These are phyloP conservation scores for Pseudogymnoascus sp. DNA, from an alignment of 2,329 filamentous ascomycete species.

Conservation along the genomic window DNA sequence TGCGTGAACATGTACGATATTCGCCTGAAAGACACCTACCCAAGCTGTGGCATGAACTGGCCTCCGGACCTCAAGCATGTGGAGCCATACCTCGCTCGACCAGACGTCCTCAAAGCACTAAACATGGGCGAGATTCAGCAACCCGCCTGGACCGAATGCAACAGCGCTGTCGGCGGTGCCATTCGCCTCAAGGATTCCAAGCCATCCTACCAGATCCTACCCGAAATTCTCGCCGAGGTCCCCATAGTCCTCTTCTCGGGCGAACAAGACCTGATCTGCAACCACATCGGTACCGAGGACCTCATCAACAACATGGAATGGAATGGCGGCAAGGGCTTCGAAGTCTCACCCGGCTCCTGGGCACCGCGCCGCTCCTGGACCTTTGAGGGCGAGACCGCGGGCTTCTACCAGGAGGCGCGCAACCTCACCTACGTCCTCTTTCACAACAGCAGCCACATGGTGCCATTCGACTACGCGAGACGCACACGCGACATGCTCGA, in stretches of 20 bases:
- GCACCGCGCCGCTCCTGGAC: constrained; percentile 91
- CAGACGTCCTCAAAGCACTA: constrained; percentile 72
- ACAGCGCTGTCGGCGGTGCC: constrained; percentile 62
- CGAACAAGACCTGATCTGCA: constrained; percentile 91
- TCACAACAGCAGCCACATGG: constrained; percentile 96
- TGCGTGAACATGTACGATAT: constrained; percentile 98
- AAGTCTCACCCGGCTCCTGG: constrained; percentile 76
- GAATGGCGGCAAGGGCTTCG: constrained; percentile 88
- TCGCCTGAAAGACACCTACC: constrained; percentile 69
- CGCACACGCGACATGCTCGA: constrained; percentile 93
- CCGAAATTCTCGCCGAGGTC: constrained; percentile 67
- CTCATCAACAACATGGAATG: constrained; percentile 85
- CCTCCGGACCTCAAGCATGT: constrained; percentile 74
- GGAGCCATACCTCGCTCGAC: constrained; percentile 73
- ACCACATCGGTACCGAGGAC: constrained; percentile 87
- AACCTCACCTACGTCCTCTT: constrained; percentile 95
- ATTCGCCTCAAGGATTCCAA: constrained; percentile 66
- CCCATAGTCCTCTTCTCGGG: constrained; percentile 86
- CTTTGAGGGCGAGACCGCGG: constrained; percentile 80
- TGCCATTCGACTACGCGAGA: constrained; percentile 85
- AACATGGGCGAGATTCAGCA: constrained; percentile 76
- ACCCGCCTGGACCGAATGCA: constrained; percentile 89
- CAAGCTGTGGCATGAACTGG: constrained; percentile 96
- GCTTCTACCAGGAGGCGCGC: constrained; percentile 88
- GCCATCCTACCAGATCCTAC: constrained; percentile 67